Percentiles rank a stretch among this genome's conserved stretches.
These are phyloP conservation scores for Dothiorella sarmentorum DNA, from an alignment of 2,329 filamentous ascomycete genomes.

Conservation along the genomic window DNA sequence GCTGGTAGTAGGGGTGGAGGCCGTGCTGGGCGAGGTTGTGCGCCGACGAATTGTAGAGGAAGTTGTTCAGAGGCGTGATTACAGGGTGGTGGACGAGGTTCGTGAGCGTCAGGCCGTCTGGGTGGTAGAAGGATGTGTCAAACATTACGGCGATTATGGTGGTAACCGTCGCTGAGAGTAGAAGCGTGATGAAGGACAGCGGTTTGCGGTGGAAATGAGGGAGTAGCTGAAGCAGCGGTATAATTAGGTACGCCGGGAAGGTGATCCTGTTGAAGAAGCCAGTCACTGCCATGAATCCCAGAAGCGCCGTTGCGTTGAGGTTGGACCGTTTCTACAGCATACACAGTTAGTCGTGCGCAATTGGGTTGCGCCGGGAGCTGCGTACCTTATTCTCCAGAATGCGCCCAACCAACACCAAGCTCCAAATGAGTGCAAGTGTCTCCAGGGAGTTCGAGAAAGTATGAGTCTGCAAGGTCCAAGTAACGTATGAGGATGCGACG, in stretches of 20 bases:
- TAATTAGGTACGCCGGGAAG: conserved; percentile 85
- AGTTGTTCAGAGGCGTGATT: conserved; percentile 53
- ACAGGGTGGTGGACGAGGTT: conserved; percentile 56
- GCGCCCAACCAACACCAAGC: conserved; percentile 82
- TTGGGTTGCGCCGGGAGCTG: conserved; percentile 21
- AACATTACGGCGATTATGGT: conserved; percentile 69
- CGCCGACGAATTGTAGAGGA: conserved; percentile 49
- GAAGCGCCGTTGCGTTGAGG: conserved; percentile 68
- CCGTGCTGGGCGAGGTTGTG: conserved; percentile 52
- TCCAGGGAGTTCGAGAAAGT: conserved; percentile 98
- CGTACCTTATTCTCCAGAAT: conserved; percentile 75
- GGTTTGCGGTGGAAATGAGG: conserved; percentile 77
- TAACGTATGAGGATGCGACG: conserved; percentile 94
- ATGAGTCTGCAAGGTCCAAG: conserved; percentile 97
- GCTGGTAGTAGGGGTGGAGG: conserved; percentile 52
- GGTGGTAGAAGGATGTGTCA: conserved; percentile 79
- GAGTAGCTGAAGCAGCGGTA: conserved; percentile 78
- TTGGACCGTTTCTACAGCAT: conserved; percentile 67
- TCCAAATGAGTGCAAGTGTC: conserved; percentile 90
- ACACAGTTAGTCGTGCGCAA: conserved; percentile 30
- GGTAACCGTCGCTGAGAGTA: conserved; percentile 64
- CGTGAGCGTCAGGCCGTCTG: conserved; percentile 60
- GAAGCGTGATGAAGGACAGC: conserved; percentile 59
- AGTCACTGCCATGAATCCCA: conserved; percentile 78
- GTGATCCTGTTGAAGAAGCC: conserved; percentile 96